Conservation (phyloP, 768 basidiomycete genomes). For the Mrakia frigida region DNA sequence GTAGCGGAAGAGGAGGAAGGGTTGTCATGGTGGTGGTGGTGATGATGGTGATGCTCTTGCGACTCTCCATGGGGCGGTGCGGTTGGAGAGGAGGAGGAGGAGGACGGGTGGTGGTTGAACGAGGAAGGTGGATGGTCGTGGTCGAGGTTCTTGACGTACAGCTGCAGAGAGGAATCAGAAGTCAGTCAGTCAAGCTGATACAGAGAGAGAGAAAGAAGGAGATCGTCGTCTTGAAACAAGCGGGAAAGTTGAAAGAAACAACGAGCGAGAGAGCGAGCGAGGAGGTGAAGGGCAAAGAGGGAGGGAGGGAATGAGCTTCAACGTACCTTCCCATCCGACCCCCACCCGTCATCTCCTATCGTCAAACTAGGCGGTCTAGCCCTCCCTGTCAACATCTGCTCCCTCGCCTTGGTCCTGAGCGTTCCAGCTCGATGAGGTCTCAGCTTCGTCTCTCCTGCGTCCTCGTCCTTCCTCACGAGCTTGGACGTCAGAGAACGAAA, state of each 20-base stretch:
- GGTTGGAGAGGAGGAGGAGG: neutral
- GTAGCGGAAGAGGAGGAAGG: neutral
- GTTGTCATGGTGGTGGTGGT: too few relatives aligned
- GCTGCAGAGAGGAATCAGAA: neutral
- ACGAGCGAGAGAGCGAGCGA: neutral
- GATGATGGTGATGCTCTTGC: too few relatives aligned
- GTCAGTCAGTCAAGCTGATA: too few relatives aligned
- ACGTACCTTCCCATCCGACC: constrained; percentile 7
- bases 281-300: neutral
- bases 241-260: neutral
- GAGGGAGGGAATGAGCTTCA: neutral
- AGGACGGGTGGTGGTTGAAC: neutral
- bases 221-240: neutral
- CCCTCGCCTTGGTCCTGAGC: neutral
- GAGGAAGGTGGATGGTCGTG: neutral
- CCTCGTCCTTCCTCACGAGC: neutral
- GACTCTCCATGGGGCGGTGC: too few relatives aligned
- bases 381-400: constrained; percentile 1
- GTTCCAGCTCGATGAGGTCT: neutral
- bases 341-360: neutral
- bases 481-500: neutral
- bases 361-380: neutral
- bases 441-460: neutral
- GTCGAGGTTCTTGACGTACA: constrained; percentile 20
- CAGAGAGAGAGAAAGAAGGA: neutral